Evolutionary conservation across 495 filamentous ascomycete genomes (phyloP).

Genomic region (Trichoderma gamsii): DNA sequence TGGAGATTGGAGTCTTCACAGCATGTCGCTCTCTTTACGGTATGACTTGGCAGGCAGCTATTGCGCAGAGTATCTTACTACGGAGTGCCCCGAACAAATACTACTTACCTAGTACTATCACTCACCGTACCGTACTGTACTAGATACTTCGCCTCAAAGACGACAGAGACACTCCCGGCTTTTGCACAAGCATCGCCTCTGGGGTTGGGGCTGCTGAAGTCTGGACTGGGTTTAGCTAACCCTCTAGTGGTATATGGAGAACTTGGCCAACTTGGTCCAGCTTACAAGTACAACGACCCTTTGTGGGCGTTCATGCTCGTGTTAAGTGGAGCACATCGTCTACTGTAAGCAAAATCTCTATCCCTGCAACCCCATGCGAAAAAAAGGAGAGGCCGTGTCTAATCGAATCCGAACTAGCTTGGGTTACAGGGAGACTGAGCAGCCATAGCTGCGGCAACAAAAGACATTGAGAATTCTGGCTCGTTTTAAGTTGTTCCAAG

Average conservation of each 20-base stretch:
- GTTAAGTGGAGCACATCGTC: not conserved
- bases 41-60: not conserved
- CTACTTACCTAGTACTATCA: not conserved
- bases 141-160: too few relatives aligned
- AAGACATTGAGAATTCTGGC: not conserved
- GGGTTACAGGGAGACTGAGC: not conserved
- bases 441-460: not conserved
- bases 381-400: not conserved
- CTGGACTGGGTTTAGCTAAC: not conserved
- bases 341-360: slow-evolving; percentile 10
- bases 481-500: not conserved
- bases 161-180: not conserved
- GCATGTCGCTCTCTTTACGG: not conserved
- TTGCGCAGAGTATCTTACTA: not conserved
- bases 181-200: not conserved
- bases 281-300: not conserved
- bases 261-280: not conserved
- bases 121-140: too few relatives aligned
- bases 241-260: not conserved
- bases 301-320: slow-evolving; percentile 10
- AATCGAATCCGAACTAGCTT: not conserved
- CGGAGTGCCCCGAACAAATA: not conserved
- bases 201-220: not conserved
- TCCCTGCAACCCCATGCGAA: slow-evolving; percentile 9
- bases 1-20: not conserved